Evolutionary conservation across 768 basidiomycete genomes (phyloP), one percentile per base, ranked within the genome.

Genomic region (Mycena filopes): DNA sequence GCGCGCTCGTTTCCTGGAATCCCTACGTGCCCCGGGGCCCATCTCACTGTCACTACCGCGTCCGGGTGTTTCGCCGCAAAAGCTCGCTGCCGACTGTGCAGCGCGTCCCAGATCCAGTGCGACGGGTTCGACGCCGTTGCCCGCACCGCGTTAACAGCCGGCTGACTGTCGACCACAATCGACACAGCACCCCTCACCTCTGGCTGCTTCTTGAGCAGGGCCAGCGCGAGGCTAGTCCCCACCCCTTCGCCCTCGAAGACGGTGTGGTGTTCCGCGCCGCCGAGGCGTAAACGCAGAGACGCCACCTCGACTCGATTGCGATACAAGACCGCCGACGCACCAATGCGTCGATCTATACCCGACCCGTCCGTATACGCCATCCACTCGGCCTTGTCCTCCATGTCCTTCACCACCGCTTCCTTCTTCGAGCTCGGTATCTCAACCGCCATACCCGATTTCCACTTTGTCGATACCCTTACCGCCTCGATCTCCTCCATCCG

Each of bases 231-330:
- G 41, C 61, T 29, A 2, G 67, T 49, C 0, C 74, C 75, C 0
- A 74, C 65, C 7, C 61, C 60, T 42, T 77, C 76, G 4, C 70
- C 69, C 40, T 75, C 73, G 26, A 67, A 74, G 0, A 74, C 73
- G 5, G 73, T 72, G 56, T 77, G 74, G 1, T 51, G n/a, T 20
- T 71, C 9, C 0, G 38, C 29, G 3, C 28, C 6, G 4, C 48
- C 50, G 21, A 21, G 18, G 7, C 26, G 9, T 3, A 29, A 7
- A 13, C 48, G 48, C 48, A 29, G 6, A 7, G 26, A 12, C 12
- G 12, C 16, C 9, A 49, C 26, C 40, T 49, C 36, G n/a, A 23
- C 40, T 1, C 60, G 66, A 6, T 60, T 50, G 3, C 51, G 31
- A 46, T 25, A 57, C 15, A 68, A 25, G 18, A 73, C 69, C 0